These are phyloP conservation scores for Bolboschoenoplectus hybrid DNA, from an alignment of 202 grass and related monocot genomes.

Conservation along the genomic window DNA sequence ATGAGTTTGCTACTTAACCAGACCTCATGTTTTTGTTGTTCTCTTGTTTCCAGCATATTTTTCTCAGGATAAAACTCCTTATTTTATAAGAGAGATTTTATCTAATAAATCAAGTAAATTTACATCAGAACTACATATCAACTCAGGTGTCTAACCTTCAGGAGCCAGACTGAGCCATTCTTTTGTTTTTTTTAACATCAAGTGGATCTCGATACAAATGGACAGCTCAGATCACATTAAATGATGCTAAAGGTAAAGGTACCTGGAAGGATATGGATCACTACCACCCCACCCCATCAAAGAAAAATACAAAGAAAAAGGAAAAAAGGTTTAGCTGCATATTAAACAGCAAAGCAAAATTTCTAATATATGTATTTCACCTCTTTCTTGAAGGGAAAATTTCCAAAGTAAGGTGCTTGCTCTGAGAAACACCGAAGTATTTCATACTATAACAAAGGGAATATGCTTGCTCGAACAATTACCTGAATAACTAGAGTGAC, in stretches of 20 bases:
- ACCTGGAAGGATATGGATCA: slow-evolving; percentile 2
- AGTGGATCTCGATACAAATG: not conserved
- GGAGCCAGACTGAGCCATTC: not conserved
- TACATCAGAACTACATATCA: not conserved
- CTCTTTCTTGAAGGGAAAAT: not conserved
- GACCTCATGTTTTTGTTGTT: not conserved
- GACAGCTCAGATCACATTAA: not conserved
- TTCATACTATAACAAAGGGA: not conserved
- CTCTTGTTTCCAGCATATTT: not conserved
- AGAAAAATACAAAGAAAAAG: not conserved
- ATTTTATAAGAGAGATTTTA: not conserved
- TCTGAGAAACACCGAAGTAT: slow-evolving; percentile 26
- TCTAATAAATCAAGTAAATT: not conserved
- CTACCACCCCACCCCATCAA: not conserved
- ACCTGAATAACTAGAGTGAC: slow-evolving; percentile 98
- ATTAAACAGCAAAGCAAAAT: not conserved
- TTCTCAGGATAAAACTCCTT: not conserved
- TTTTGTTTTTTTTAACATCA: not conserved
- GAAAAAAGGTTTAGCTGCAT: not conserved
- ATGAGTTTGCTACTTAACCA: not conserved
- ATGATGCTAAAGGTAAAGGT: not conserved
- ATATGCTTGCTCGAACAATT: slow-evolving; percentile 29
- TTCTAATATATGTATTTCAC: not conserved
- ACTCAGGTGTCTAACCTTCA: not conserved
- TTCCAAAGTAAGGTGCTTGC: not conserved